Evolutionary conservation across 2,329 filamentous ascomycete species (phyloP), one percentile per base, ranked within the genome.

Genomic region (Ceratocystis diversiconidia): DNA sequence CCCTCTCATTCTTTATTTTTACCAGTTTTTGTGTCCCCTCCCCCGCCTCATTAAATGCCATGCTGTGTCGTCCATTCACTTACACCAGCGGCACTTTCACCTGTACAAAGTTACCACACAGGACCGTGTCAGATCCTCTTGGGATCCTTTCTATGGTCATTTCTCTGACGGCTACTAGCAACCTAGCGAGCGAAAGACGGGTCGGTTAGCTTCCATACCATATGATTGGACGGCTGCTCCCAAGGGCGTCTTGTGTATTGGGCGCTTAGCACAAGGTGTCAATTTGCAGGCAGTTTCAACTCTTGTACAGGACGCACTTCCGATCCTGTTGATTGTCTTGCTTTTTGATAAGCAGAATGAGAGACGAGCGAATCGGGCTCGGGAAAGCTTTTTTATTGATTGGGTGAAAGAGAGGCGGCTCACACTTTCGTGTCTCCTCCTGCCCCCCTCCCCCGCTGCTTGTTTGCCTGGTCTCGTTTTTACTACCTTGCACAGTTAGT

Each of bases 221-320:
- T 36, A 6, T 63, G 61, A 63, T 63, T 63, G 61, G 61, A 44
- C 52, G 17, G 44, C 46, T 22, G 44, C n/a, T 19, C 32, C 61
- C 22, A 30, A 30, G 46, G 46, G 30, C 61, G 28, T 30, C 46
- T 52, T 43, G 46, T 36, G 36, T 25, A 32, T 19, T 41, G n/a
- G 44, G 61, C 61, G 61, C 61, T 63, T 63, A 63, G 46, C 61
- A 19, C 19, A 17, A n/a, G 44, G 22, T 30, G 15, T 36, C 19
- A 36, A 50, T 62, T 64, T 55, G 19, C 25, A 3, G 32, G 22
- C 6, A 25, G 43, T 61, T 61, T 61, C 22, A 57, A 57, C 52
- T 30, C 52, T 30, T 30, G 12, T 30, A 57, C 32, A 36, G 32
- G 8, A 36, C 2, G 8, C 32, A 36, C 8, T 36, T 36, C 3